Evolutionary conservation across 768 basidiomycete species (phyloP), one percentile per base, ranked within the genome.

Genomic region (Rubroboletus satanas): DNA sequence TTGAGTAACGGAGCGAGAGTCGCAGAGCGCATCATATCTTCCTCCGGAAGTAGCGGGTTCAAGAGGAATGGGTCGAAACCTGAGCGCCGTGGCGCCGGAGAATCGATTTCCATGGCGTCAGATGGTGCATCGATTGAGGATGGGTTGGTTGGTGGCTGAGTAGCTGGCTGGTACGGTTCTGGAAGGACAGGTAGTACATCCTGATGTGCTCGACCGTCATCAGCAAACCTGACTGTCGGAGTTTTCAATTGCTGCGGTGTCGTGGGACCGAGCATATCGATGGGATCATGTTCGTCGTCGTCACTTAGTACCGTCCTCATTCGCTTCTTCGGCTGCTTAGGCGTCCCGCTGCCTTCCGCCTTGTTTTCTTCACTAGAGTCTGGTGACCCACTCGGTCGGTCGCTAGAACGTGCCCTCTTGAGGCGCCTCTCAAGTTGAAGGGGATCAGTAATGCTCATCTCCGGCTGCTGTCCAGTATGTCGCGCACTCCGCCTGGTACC

Each of bases 401-500:
- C 81, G 28, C 80, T 78, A 2, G 83, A 78, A 7, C 90, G 79
- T 61, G 84, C 82, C 57, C 90, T 71, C 76, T 92, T 92, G 63
- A 90, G 73, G 55, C 80, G 74, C 29, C 91, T 79, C 70, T 93
- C 91, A 7, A 93, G 75, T 62, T 82, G 79, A 28, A 83, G 78
- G 15, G 87, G 86, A 63, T 91, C 91, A 3, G 87, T 89, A 52
- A 90, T 87, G 7, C 77, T 61, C 35, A 88, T 71, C 64, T 93
- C 90, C 4, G 84, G 86, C 52, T 82, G 75, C 52, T 81, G 79
- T 2, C 91, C 91, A 64, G 83, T 90, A 51, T 83, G 77, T 39
- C 92, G 78, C 2, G 87, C 84, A 59, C 88, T 91, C 58, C 89
- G 76, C 55, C 90, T 74, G 2, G 79, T 77, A n/a, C 79, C 84